Percentiles rank a stretch among this genome's conserved stretches.
Evolutionary conservation across 2,329 filamentous ascomycete species (phyloP).

Genomic region (Penicillium expansum): DNA sequence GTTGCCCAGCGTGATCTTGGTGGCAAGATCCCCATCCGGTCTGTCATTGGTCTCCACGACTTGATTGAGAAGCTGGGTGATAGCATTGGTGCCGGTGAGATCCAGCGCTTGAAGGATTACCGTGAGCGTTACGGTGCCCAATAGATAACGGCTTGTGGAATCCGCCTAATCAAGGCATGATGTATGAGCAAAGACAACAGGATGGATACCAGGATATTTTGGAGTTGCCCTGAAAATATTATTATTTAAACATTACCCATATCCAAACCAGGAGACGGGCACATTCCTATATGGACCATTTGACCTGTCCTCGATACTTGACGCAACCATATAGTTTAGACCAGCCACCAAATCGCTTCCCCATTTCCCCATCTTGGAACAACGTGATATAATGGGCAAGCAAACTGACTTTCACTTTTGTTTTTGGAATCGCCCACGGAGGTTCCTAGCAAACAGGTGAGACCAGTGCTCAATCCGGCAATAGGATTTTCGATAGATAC

Average conservation of each 20-base stretch:
- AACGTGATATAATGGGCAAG: neutral
- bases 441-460: slow-evolving; percentile 4
- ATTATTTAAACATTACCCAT: neutral
- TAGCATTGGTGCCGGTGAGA: slow-evolving; percentile 60
- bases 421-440: neutral
- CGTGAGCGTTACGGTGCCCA: slow-evolving; percentile 49
- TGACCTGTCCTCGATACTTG: neutral
- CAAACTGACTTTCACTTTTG: neutral
- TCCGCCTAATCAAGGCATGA: slow-evolving; percentile 12
- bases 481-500: neutral
- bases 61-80: slow-evolving; percentile 68
- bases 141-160: slow-evolving; percentile 17
- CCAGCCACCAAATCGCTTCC: slow-evolving; percentile 1
- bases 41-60: slow-evolving; percentile 71
- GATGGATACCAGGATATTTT: slow-evolving; percentile 26
- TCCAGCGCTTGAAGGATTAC: slow-evolving; percentile 71
- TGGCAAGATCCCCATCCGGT: slow-evolving; percentile 67
- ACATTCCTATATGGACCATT: neutral
- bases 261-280: neutral
- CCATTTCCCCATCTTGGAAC: neutral
- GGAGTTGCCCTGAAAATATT: slow-evolving; percentile 9
- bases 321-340: neutral
- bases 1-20: slow-evolving; percentile 79
- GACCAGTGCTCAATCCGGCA: neutral
- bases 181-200: slow-evolving; percentile 23